These are phyloP conservation scores for Hemisphaericaspora xylofermentans DNA, from an alignment of 1,139 yeast genomes.

Conservation along the genomic window DNA sequence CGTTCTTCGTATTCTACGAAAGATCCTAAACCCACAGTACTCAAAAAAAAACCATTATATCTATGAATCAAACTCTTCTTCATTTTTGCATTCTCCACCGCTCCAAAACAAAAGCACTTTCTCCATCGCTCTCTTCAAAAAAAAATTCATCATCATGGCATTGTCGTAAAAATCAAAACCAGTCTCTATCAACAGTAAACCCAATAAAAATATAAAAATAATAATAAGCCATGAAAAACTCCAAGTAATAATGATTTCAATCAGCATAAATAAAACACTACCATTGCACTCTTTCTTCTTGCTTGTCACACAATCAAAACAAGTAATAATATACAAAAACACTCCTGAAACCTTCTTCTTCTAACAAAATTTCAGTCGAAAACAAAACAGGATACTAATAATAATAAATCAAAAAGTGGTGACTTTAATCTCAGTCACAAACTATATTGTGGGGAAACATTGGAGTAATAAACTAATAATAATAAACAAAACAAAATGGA, in stretches of 20 bases:
- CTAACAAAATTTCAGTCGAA: not conserved
- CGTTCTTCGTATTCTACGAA: no score
- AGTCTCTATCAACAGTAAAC: slow-evolving; percentile 3
- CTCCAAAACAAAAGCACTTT: not conserved
- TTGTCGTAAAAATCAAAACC: not conserved
- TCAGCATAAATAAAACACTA: not conserved
- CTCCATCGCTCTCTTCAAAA: slow-evolving; percentile 1
- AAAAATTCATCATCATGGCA: slow-evolving; percentile 2
- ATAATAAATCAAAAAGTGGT: slow-evolving; percentile 1
- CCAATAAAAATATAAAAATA: not conserved
- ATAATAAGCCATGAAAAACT: not conserved
- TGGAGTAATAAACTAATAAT: slow-evolving; percentile 1
- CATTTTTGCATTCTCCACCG: not conserved
- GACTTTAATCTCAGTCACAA: not conserved
- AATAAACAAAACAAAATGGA: slow-evolving; percentile 6
- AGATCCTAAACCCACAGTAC: no score
- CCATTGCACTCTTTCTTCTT: not conserved
- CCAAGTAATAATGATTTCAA: not conserved
- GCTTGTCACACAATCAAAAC: not conserved
- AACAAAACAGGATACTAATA: slow-evolving; percentile 3
- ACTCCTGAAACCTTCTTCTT: not conserved
- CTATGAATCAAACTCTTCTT: not conserved
- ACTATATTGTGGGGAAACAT: not conserved
- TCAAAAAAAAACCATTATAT: not conserved
- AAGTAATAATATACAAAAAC: not conserved